Evolutionary conservation across 345 rosid species (phyloP).

Genomic region (Heritiera fomes): DNA sequence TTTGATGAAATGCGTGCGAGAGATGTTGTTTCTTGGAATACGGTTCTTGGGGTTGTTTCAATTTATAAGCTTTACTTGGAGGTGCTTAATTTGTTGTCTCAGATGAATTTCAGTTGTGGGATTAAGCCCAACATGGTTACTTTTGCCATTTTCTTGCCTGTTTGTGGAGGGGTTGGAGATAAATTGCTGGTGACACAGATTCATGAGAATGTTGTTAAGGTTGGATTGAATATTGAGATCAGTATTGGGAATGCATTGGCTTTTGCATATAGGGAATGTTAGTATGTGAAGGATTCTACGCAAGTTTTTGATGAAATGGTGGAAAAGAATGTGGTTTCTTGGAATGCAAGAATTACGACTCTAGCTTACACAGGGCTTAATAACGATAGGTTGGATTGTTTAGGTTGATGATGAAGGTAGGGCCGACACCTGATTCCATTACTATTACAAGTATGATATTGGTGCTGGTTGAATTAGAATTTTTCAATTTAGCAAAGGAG

Average conservation of each 20-base stretch:
- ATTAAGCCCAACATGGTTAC: conserved; percentile 41
- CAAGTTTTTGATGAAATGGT: conserved; percentile 41
- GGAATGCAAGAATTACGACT: conserved; percentile 45
- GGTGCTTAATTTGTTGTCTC: conserved; percentile 34
- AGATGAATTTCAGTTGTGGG: conserved; percentile 36
- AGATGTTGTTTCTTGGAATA: conserved; percentile 48
- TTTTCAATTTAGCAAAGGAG: conserved; percentile 39
- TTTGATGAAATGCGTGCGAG: conserved; percentile 55
- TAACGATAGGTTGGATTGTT: conserved; percentile 39
- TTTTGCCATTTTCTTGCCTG: conserved; percentile 44
- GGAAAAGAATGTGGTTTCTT: conserved; percentile 42
- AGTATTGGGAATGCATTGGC: conserved; percentile 46
- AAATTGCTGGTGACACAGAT: conserved; percentile 26
- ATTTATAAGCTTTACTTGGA: conserved; percentile 30
- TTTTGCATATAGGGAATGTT: conserved; percentile 53
- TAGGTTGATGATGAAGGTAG: conserved; percentile 38
- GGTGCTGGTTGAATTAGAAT: conserved; percentile 40
- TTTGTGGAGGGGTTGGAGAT: conserved; percentile 32
- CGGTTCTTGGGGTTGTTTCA: conserved; percentile 38
- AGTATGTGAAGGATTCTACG: conserved; percentile 31
- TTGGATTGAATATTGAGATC: conserved; percentile 38
- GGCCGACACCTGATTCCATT: conserved; percentile 37
- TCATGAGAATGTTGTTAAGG: conserved; percentile 35
- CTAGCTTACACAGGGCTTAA: conserved; percentile 32
- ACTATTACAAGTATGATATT: conserved; percentile 22